Percentiles rank a stretch among this genome's conserved stretches.
Evolutionary conservation across 129 eudicot species (phyloP).

Genomic region (Apium graveolens): DNA sequence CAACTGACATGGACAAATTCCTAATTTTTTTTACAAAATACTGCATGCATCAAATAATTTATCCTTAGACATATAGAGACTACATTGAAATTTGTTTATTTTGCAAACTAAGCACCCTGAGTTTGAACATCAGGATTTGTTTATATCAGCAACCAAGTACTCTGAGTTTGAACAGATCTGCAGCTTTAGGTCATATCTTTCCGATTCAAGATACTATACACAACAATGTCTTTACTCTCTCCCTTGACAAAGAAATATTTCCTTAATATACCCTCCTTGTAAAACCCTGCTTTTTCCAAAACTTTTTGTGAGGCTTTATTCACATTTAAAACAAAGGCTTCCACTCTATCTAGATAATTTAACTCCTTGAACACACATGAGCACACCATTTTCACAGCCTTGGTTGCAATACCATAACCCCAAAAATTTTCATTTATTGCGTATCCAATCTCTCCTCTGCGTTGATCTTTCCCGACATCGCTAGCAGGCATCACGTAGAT

Average conservation of each 20-base stretch:
- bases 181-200: not conserved
- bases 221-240: not conserved
- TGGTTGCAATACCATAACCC: slow-evolving; percentile 15
- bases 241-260: slow-evolving; percentile 4
- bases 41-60: too few relatives aligned
- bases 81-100: not conserved
- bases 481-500: slow-evolving; percentile 16
- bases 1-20: not conserved
- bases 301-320: slow-evolving; percentile 17
- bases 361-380: slow-evolving; percentile 10
- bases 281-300: slow-evolving; percentile 17
- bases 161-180: not conserved
- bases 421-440: slow-evolving; percentile 10
- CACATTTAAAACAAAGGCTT: slow-evolving; percentile 7
- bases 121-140: not conserved
- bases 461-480: not conserved
- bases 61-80: not conserved
- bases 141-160: not conserved
- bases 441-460: slow-evolving; percentile 14
- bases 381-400: slow-evolving; percentile 14
- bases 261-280: slow-evolving; percentile 14
- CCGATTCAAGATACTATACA: slow-evolving; percentile 15
- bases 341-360: slow-evolving; percentile 11
- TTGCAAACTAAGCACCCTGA: not conserved
- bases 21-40: not conserved